These are phyloP conservation scores for Colletotrichum spaethianum DNA, from an alignment of 2,329 filamentous ascomycete species.

Conservation along the genomic window DNA sequence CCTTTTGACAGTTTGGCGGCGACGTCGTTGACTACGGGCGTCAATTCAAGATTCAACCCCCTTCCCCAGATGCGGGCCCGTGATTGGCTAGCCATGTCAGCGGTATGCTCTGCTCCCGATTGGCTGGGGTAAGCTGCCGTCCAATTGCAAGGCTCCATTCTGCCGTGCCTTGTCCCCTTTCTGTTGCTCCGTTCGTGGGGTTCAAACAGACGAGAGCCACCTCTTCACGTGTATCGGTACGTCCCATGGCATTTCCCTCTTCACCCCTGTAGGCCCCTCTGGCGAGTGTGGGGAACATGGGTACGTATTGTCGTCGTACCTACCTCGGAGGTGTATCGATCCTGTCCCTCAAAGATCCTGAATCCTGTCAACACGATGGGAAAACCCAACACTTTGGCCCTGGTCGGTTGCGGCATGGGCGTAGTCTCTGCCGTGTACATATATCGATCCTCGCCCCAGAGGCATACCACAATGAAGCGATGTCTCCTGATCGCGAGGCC, in stretches of 20 bases:
- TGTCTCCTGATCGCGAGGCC: conserved; percentile 28
- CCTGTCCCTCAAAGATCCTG: conserved; percentile 11
- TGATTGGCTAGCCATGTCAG: conserved; percentile 32
- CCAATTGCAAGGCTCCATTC: conserved; percentile 26
- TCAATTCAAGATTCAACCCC: conserved; percentile 39
- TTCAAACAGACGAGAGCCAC: conserved; percentile 15
- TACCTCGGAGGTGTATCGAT: conserved; percentile 2
- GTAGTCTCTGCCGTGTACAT: conserved; percentile 2
- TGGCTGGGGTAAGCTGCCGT: conserved; percentile 10
- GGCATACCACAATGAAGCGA: conserved; percentile 13
- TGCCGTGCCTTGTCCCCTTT: conserved; percentile 18
- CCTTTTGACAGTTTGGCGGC: background rate
- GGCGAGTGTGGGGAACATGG: conserved; percentile 32
- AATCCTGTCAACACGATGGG: conserved; percentile 13
- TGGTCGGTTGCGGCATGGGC: conserved; percentile 8
- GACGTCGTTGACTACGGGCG: conserved; percentile 18
- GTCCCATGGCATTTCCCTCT: background rate
- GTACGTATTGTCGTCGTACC: conserved; percentile 29
- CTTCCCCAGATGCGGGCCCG: conserved; percentile 13
- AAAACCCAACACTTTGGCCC: conserved; percentile 15
- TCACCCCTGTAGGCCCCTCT: background rate
- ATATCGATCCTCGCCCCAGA: conserved; percentile 18
- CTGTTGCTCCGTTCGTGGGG: conserved; percentile 29
- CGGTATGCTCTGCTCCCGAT: conserved; percentile 36
- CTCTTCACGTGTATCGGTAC: conserved; percentile 22